A percentile compares a stretch with the other conserved stretches of the same genome.
Evolutionary conservation across 306 rosid genomes (phyloP).

Genomic region (Carpinus fangiana): DNA sequence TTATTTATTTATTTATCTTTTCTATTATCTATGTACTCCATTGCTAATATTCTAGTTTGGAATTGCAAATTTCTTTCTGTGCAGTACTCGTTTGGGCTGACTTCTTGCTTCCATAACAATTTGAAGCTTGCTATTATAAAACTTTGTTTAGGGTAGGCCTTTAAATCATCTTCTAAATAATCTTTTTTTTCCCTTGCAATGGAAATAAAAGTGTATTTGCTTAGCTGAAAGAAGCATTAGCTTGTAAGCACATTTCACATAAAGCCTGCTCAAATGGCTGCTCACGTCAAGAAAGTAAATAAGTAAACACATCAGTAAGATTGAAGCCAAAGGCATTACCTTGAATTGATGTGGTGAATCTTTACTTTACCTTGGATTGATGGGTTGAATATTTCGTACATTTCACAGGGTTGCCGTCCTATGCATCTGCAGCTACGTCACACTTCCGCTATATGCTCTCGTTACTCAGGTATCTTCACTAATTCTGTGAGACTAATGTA

Average conservation of each 20-base stretch:
- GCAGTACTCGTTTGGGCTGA: constrained; percentile 74
- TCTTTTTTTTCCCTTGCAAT: background rate
- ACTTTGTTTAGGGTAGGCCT: constrained; percentile 67
- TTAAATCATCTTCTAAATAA: background rate
- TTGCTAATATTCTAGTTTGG: constrained; percentile 13
- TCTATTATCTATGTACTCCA: background rate
- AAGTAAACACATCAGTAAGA: background rate
- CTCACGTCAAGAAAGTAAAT: too few species aligned
- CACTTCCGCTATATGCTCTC: constrained; percentile 90
- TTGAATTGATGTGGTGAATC: constrained; percentile 7
- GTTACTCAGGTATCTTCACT: constrained; percentile 70
- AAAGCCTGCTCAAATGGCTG: background rate
- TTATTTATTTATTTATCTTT: background rate
- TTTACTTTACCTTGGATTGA: background rate
- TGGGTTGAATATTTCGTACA: background rate
- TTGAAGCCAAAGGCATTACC: constrained; percentile 1
- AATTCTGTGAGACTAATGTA: background rate
- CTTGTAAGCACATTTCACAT: background rate
- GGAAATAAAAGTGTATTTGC: background rate
- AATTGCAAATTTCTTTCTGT: constrained; percentile 30
- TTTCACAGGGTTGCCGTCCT: constrained; percentile 55
- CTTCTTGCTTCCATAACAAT: constrained; percentile 71
- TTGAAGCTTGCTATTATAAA: constrained; percentile 52
- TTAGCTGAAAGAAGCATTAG: background rate
- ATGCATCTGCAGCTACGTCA: constrained; percentile 79